Evolutionary conservation across 768 basidiomycete species (phyloP).

Genomic region (Mycena vulgaris): DNA sequence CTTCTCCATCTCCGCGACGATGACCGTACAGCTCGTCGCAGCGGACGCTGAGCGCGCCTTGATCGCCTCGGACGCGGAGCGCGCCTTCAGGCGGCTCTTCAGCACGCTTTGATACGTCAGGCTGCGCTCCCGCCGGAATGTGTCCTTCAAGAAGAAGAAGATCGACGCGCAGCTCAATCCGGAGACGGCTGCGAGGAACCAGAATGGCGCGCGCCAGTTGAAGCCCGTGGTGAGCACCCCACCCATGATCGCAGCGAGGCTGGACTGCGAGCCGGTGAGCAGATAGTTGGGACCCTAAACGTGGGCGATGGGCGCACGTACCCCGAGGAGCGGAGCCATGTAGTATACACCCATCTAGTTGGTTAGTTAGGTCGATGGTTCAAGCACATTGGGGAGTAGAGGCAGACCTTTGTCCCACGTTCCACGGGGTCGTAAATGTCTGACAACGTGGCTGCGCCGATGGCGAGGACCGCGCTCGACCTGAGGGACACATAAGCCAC

Average conservation of each 20-base stretch:
- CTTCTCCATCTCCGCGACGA: conserved; percentile 21
- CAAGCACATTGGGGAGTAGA: neutral
- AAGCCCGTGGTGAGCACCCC: conserved; percentile 77
- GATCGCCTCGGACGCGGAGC: too few relatives aligned
- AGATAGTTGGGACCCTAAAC: too few relatives aligned
- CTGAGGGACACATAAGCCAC: too few relatives aligned
- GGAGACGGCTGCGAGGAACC: conserved; percentile 81
- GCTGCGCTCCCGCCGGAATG: conserved; percentile 88
- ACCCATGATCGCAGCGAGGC: conserved; percentile 79
- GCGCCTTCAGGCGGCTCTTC: conserved; percentile 55
- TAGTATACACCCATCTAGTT: conserved; percentile 83
- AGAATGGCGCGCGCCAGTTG: conserved; percentile 88
- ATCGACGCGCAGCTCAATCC: conserved; percentile 70
- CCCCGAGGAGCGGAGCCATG: conserved; percentile 83
- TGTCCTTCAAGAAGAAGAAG: conserved; percentile 82
- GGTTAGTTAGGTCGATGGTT: neutral
- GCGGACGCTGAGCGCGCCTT: too few relatives aligned
- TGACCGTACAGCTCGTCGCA: conserved; percentile 23
- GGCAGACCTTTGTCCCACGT: conserved; percentile 73
- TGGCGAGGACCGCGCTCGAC: conserved; percentile 77
- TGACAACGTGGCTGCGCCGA: conserved; percentile 82
- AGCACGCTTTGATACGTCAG: conserved; percentile 82
- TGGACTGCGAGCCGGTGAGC: conserved; percentile 30
- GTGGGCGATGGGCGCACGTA: conserved; percentile 40
- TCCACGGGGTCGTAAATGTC: conserved; percentile 84